Percentiles rank a stretch among this genome's conserved stretches.
Conservation (phyloP, 1,284 basidiomycete species). For the Rhodofomes roseus region DNA sequence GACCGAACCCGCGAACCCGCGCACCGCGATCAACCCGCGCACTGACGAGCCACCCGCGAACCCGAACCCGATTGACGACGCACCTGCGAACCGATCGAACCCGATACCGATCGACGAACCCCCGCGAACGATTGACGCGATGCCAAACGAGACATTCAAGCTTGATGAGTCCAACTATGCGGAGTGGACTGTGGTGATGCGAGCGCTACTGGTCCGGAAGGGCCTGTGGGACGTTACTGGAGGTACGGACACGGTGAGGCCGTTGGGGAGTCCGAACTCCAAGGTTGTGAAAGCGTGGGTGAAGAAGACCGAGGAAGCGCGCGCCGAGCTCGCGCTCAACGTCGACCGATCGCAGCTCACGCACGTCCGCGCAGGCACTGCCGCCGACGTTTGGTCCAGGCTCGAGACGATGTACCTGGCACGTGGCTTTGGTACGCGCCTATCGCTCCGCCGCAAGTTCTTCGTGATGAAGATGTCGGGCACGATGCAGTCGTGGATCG, state of each 20-base stretch:
- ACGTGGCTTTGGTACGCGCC: slow-evolving; percentile 27
- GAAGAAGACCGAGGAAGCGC: slow-evolving; percentile 24
- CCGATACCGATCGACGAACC: background rate
- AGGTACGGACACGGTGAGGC: background rate
- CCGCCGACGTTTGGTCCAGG: slow-evolving; percentile 27
- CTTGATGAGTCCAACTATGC: slow-evolving; percentile 22
- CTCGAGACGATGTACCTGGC: slow-evolving; percentile 28
- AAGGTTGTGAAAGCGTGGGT: slow-evolving; percentile 9
- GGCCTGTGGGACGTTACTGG: slow-evolving; percentile 16
- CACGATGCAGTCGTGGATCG: slow-evolving; percentile 31
- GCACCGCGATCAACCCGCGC: no score
- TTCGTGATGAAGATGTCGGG: slow-evolving; percentile 19
- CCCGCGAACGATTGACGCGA: background rate
- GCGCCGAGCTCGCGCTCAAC: slow-evolving; percentile 28
- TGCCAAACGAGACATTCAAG: background rate
- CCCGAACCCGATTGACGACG: background rate
- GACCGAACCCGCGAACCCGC: no score
- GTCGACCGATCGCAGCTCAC: slow-evolving; percentile 30
- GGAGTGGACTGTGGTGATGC: slow-evolving; percentile 32
- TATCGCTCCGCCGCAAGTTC: slow-evolving; percentile 24
- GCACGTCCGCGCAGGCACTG: slow-evolving; percentile 20
- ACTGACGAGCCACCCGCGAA: no score
- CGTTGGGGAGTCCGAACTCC: slow-evolving; percentile 4
- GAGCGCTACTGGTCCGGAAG: slow-evolving; percentile 21
- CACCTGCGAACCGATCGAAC: background rate